Conservation (phyloP, 345 rosid species). For the Arabidopsis suecica region DNA sequence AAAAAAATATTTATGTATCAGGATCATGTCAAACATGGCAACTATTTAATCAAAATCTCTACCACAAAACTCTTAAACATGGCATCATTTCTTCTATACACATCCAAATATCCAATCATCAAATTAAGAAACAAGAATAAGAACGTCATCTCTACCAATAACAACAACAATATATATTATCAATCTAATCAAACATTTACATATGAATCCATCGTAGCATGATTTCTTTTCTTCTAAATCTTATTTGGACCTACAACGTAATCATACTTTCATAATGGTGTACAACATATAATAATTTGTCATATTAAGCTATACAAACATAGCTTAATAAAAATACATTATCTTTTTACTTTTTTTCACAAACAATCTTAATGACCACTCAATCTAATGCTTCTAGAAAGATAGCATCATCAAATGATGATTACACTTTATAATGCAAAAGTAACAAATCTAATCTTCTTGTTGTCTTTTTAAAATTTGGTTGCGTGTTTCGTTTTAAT, state of each 20-base stretch:
- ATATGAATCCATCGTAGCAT: constrained; percentile 5
- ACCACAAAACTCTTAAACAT: constrained; percentile 1
- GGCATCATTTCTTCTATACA: constrained; percentile 15
- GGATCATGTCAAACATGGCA: constrained; percentile 32
- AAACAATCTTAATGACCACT: constrained; percentile 19
- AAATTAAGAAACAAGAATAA: constrained; percentile 5
- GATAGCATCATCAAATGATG: constrained; percentile 29
- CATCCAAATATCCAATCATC: neutral
- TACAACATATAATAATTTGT: neutral
- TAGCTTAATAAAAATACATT: constrained; percentile 18
- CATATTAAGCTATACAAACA: constrained; percentile 10
- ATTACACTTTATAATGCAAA: constrained; percentile 28
- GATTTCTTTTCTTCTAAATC: constrained; percentile 1
- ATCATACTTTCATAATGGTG: constrained; percentile 9
- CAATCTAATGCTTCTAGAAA: constrained; percentile 32
- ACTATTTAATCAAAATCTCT: constrained; percentile 16
- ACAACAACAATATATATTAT: neutral
- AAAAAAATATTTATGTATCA: neutral
- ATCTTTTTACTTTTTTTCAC: constrained; percentile 18
- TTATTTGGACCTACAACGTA: neutral
- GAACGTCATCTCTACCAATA: constrained; percentile 9
- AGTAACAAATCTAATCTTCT: constrained; percentile 5
- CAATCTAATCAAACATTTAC: neutral
- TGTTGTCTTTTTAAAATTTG: neutral
- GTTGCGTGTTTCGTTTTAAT: constrained; percentile 18